Base-by-base conservation (phyloP, 1,284 basidiomycete species). In the Apiotrichum montevideense region DNA sequence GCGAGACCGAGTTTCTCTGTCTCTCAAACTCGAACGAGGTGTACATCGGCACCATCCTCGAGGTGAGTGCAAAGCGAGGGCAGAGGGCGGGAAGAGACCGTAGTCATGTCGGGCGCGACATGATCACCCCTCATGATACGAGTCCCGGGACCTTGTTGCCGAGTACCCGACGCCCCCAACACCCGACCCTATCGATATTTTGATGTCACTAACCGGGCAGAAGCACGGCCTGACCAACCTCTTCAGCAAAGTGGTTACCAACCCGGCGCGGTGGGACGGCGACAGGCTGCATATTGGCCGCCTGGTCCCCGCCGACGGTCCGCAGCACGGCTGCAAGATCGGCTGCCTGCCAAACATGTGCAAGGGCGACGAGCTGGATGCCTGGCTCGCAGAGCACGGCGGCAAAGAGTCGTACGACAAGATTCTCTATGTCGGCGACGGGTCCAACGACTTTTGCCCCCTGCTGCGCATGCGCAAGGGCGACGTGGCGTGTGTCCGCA, bases 341-440 rank as follows among this genome's bases (percentile, higher is more conserved):
- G 95, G 95, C 13, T 98, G 95, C 80, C 86, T 86, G 57, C 83
- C 88, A 9, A 98, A 98, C 79, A 97, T 98, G 93, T 98, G 95
- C 82, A 98, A 98, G 81, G 95, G 95, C 43, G 86, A 89, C 65
- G 95, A 98, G 74, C 81, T 98, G 35, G 83, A 87, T 4, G 84
- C 85, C 0, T 97, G 88, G 79, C 79, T 95, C 45, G 78, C 79
- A 2, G 79, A 84, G n/a, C 80, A 88, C 62, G 81, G 81, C n/a
- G 80, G 82, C 13, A 78, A 80, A 37, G 73, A 75, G 6, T 57
- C 67, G 4, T 98, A 82, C 69, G 87, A 95, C 61, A 84, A 87
- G 53, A 81, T 97, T 62, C 80, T 92, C 46, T 98, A 97, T 73
- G 83, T 98, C 55, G 96, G 95, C 29, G 95, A 98, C 72, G 95